phyloP scores from a whole-genome alignment of 1,139 yeast species.

The Hyphopichia khmerensis region DNA sequence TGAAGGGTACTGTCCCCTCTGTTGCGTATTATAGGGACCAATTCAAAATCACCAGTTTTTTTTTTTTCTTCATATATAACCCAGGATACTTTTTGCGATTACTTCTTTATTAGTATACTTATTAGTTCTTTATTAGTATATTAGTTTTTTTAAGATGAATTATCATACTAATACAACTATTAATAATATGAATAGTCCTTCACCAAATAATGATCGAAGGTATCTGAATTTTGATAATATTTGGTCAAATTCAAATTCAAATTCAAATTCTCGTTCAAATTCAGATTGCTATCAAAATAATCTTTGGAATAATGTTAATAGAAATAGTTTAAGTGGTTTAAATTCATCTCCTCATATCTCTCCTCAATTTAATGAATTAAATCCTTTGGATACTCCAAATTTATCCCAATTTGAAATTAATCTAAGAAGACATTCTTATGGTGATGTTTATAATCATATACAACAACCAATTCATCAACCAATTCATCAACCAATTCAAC shows the following conservation, averaged over 20 bases:
- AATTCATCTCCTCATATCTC: slow-evolving; percentile 7
- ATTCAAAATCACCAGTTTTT: no score
- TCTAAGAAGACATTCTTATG: slow-evolving; percentile 26
- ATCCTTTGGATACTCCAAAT: slow-evolving; percentile 6
- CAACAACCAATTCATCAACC: background rate
- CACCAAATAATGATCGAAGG: background rate
- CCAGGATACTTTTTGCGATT: no score
- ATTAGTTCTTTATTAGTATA: no score
- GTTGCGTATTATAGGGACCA: no score
- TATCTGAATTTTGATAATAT: slow-evolving; percentile 6
- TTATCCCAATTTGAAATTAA: slow-evolving; percentile 10
- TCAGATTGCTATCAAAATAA: background rate
- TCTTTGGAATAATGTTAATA: no score
- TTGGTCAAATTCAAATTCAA: slow-evolving; percentile 3
- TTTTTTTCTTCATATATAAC: no score
- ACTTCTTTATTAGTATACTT: no score
- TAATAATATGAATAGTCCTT: background rate
- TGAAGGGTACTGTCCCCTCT: no score
- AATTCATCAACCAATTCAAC: slow-evolving; percentile 4
- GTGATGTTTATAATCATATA: slow-evolving; percentile 16
- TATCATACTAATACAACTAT: no score
- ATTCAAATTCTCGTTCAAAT: background rate
- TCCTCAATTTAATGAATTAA: slow-evolving; percentile 7
- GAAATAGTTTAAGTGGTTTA: background rate
- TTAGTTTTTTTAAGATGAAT: no score